Evolutionary conservation across 306 rosid genomes (phyloP).

Genomic region (Begonia loranthoides): DNA sequence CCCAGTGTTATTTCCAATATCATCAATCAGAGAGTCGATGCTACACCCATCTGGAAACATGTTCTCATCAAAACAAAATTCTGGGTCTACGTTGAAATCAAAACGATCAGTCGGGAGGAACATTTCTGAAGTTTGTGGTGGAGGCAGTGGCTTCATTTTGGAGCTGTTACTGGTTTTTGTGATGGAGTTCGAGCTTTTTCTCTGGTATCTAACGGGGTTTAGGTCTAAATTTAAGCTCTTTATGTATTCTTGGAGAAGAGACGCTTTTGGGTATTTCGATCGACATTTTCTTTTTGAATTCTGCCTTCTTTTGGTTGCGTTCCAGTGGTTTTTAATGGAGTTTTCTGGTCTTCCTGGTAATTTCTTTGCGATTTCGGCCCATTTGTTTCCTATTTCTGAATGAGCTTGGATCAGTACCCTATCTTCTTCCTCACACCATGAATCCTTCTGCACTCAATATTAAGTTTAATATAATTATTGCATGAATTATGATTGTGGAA

Average conservation of each 20-base stretch:
- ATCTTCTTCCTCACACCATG: slow-evolving; percentile 91
- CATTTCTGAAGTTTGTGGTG: slow-evolving; percentile 4
- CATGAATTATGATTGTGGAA: background rate
- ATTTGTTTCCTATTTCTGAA: slow-evolving; percentile 77
- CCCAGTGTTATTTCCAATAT: slow-evolving; percentile 11
- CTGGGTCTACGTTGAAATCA: slow-evolving; percentile 35
- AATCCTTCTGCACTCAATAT: slow-evolving; percentile 51
- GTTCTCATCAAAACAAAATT: slow-evolving; percentile 44
- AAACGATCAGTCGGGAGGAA: slow-evolving; percentile 17
- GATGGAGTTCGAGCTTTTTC: slow-evolving; percentile 18
- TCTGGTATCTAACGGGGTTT: slow-evolving; percentile 23
- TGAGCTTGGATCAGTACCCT: slow-evolving; percentile 58
- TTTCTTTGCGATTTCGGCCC: slow-evolving; percentile 95
- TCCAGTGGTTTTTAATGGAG: slow-evolving; percentile 96
- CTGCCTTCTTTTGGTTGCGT: slow-evolving; percentile 90
- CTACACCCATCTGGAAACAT: slow-evolving; percentile 46
- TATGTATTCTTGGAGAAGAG: slow-evolving; percentile 75
- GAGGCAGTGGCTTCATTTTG: slow-evolving; percentile 1
- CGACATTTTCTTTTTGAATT: slow-evolving; percentile 74
- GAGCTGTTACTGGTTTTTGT: slow-evolving; percentile 3
- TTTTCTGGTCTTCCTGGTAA: slow-evolving; percentile 87
- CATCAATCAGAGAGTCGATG: slow-evolving; percentile 54
- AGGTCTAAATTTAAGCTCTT: slow-evolving; percentile 63
- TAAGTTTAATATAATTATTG: background rate
- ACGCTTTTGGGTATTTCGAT: slow-evolving; percentile 53